These are phyloP conservation scores for Boletus subcaerulescens DNA, from an alignment of 768 basidiomycete genomes.

Conservation along the genomic window DNA sequence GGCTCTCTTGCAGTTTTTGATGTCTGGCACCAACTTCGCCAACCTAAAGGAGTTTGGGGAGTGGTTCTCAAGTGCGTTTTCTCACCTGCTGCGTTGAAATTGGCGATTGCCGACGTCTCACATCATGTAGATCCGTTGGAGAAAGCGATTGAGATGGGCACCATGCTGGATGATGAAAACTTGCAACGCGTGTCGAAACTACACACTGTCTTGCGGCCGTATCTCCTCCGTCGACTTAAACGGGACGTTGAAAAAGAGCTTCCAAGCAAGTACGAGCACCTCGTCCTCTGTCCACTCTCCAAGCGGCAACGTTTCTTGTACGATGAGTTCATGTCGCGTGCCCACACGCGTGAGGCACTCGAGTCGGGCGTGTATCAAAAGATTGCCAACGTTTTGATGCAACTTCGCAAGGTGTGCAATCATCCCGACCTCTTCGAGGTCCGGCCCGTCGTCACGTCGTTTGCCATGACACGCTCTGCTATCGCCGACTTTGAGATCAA, in stretches of 20 bases:
- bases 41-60: slow-evolving; percentile 91
- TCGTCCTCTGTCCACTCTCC: slow-evolving; percentile 82
- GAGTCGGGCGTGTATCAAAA: slow-evolving; percentile 84
- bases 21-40: slow-evolving; percentile 86
- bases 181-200: slow-evolving; percentile 81
- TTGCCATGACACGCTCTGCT: slow-evolving; percentile 70
- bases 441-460: slow-evolving; percentile 77
- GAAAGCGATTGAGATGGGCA: slow-evolving; percentile 87
- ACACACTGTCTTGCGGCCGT: slow-evolving; percentile 94
- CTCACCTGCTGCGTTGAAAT: not conserved
- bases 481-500: slow-evolving; percentile 81
- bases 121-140: slow-evolving; percentile 77
- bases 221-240: slow-evolving; percentile 93
- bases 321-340: slow-evolving; percentile 92
- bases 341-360: slow-evolving; percentile 78
- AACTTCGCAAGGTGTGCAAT: slow-evolving; percentile 93
- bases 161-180: slow-evolving; percentile 73
- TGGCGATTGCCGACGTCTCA: not conserved
- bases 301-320: slow-evolving; percentile 94
- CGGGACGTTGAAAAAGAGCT: slow-evolving; percentile 96
- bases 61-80: slow-evolving; percentile 88
- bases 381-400: slow-evolving; percentile 96
- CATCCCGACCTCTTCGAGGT: slow-evolving; percentile 93
- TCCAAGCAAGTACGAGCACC: slow-evolving; percentile 91
- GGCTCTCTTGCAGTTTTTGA: slow-evolving; percentile 92